These are phyloP conservation scores for Solanum sitiens DNA, from an alignment of 257 asterid genomes.

Conservation along the genomic window DNA sequence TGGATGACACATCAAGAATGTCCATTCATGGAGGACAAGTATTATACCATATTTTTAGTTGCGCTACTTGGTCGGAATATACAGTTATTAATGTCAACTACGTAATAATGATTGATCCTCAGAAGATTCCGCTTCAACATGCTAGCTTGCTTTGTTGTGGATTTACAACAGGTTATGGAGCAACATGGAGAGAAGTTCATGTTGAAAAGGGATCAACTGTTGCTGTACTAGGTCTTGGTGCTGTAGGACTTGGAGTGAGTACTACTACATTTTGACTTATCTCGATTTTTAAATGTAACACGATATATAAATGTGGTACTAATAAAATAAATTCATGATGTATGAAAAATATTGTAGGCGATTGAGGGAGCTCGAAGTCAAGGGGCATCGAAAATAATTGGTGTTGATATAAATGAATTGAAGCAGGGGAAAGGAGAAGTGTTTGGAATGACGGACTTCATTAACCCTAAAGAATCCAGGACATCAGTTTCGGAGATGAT, in stretches of 20 bases:
- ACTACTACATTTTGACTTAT: neutral
- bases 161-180: constrained; percentile 59
- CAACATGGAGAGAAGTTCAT: constrained; percentile 14
- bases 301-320: no score
- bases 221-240: neutral
- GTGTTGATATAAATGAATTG: constrained; percentile 48
- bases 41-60: constrained; percentile 41
- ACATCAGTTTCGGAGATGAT: neutral
- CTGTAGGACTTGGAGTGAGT: neutral
- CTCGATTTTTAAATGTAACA: neutral
- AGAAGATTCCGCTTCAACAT: constrained; percentile 34
- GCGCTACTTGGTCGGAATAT: constrained; percentile 73
- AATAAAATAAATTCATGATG: neutral
- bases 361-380: constrained; percentile 43
- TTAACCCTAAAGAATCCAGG: no score
- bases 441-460: neutral
- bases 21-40: constrained; percentile 26
- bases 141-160: constrained; percentile 81
- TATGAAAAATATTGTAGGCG: constrained; percentile 22
- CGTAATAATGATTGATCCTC: constrained; percentile 44
- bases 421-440: constrained; percentile 39
- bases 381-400: constrained; percentile 57
- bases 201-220: neutral
- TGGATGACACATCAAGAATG: constrained; percentile 61
- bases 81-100: constrained; percentile 37